Base-by-base conservation (phyloP, 306 rosid species). In the Heteromeles arbutifolia region DNA sequence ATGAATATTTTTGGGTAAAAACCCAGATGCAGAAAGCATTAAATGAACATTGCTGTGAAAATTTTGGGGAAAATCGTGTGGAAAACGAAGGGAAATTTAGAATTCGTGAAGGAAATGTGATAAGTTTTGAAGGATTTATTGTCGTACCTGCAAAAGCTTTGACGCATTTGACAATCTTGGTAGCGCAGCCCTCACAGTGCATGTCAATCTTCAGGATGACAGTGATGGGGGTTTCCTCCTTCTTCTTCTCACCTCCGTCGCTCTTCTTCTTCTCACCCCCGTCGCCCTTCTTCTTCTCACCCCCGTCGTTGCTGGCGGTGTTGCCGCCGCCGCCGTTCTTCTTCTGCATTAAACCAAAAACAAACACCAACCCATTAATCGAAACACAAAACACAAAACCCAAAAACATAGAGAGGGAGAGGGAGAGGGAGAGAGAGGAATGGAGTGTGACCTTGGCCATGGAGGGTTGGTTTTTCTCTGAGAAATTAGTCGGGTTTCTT, bases 121-220 rank as follows among this genome's bases (percentile, higher is more conserved):
- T 8, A 17, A 32, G 13, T 34, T 34, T 28, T 52, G 21, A 54
- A n/a, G 14, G 54, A 50, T 50, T 17, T 50, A 6, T 48, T 9
- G 52, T 61, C 26, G 34, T 48, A 82, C 96, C 97, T 79, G 84
- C 17, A 50, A 88, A 84, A 2, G 71, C 52, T 21, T 61, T 72
- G 34, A 86, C 75, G 41, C 69, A 68, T 70, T 75, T 75, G 72
- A 61, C 28, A 81, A 91, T 86, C 72, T 85, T 91, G 45, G 85
- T 44, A 28, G 92, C 81, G 50, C 98, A 93, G 21, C 97, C 97
- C 2, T 87, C 90, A 37, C 93, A 91, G 73, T 91, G 93, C 86
- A 91, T 84, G 73, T 87, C 92, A 8, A 89, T 54, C 48, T 88
- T 91, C 72, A 88, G 73, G 2, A 93, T 86, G 8, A 87, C 44